Conservation (phyloP, 306 rosid genomes). For the Cercis canadensis region DNA sequence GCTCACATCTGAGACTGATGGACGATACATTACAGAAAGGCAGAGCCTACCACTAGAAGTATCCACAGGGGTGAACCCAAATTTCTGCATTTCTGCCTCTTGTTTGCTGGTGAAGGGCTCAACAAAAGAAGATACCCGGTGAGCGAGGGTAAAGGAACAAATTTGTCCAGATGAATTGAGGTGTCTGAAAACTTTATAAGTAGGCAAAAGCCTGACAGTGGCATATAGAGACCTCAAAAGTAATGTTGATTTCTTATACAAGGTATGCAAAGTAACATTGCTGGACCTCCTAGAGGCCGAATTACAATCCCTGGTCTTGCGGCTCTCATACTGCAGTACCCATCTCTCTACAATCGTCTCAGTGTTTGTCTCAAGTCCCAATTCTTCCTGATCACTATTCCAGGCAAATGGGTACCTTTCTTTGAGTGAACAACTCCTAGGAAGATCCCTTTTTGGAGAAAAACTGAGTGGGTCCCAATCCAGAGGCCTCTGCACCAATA, state of each 20-base stretch:
- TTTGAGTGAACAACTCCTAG: conserved; percentile 50
- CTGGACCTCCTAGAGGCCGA: conserved; percentile 65
- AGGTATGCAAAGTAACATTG: conserved; percentile 49
- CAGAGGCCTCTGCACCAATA: conserved; percentile 67
- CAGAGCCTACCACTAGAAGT: conserved; percentile 78
- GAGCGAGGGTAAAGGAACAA: conserved; percentile 63
- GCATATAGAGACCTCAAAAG: conserved; percentile 84
- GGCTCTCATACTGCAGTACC: conserved; percentile 73
- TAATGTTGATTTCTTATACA: conserved; percentile 72
- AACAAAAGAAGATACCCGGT: conserved; percentile 67
- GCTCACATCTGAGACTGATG: conserved; percentile 56
- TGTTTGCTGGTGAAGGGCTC: conserved; percentile 74
- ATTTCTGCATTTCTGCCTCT: conserved; percentile 75
- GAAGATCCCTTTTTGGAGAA: conserved; percentile 55
- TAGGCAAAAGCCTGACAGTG: conserved; percentile 82
- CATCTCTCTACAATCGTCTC: conserved; percentile 88
- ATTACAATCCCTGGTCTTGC: conserved; percentile 56
- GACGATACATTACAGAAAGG: conserved; percentile 68
- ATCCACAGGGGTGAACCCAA: conserved; percentile 83
- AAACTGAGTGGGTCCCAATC: conserved; percentile 48
- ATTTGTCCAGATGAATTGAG: conserved; percentile 70
- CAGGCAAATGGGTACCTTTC: conserved; percentile 48
- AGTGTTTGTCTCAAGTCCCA: conserved; percentile 52
- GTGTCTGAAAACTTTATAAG: conserved; percentile 63
- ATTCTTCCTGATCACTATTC: conserved; percentile 61